These are phyloP conservation scores for Yamadazyma aaseri DNA, from an alignment of 1,139 yeast genomes.

Conservation along the genomic window DNA sequence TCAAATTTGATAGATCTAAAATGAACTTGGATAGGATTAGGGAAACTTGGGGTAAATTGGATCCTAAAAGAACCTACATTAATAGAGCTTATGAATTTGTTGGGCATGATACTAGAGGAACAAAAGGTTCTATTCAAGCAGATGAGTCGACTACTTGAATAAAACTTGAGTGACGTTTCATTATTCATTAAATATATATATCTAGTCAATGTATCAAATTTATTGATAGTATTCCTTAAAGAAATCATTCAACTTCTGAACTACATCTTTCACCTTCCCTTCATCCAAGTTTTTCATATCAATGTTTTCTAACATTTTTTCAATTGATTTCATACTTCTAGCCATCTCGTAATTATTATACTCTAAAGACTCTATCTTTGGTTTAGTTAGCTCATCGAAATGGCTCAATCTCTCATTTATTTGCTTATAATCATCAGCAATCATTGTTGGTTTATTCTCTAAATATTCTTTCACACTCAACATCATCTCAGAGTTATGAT, in stretches of 20 bases:
- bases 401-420: constrained; percentile 14
- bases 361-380: constrained; percentile 17
- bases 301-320: constrained; percentile 8
- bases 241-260: constrained; percentile 20
- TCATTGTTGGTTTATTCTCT: constrained; percentile 17
- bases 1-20: constrained; percentile 37
- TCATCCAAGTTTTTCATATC: constrained; percentile 4
- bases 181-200: too few species aligned
- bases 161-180: too few species aligned
- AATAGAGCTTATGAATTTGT: constrained; percentile 37
- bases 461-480: constrained; percentile 40
- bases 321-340: constrained; percentile 12
- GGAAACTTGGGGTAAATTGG: constrained; percentile 43
- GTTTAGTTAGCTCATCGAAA: constrained; percentile 16
- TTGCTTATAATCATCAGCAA: constrained; percentile 13
- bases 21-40: constrained; percentile 48
- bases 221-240: background rate
- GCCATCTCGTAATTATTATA: constrained; percentile 16
- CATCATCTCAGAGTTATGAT: constrained; percentile 41
- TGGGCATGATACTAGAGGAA: constrained; percentile 20
- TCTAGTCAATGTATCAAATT: too few species aligned
- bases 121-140: background rate
- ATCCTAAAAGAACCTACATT: constrained; percentile 43
- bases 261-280: constrained; percentile 19
- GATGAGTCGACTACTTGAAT: too few species aligned